A percentile compares a stretch with the other conserved stretches of the same genome.
These are phyloP conservation scores for Exophiala oligosperma DNA, from an alignment of 2,329 filamentous ascomycete species.

Conservation along the genomic window DNA sequence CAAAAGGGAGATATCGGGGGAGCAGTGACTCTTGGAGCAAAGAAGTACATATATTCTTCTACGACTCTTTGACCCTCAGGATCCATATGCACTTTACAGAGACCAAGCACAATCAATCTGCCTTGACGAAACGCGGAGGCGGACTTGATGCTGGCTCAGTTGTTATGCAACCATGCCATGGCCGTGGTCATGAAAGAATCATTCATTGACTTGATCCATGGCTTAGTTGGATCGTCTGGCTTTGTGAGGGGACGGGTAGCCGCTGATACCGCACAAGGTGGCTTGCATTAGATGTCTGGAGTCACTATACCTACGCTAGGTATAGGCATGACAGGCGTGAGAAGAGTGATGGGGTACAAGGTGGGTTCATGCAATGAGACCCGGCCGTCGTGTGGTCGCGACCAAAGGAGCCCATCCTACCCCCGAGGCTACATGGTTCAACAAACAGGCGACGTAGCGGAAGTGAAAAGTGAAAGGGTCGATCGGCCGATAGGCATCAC, in stretches of 20 bases:
- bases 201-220: slow-evolving; percentile 9
- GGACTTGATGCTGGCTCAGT: slow-evolving; percentile 21
- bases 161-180: slow-evolving; percentile 11
- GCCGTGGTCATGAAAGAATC: slow-evolving; percentile 10
- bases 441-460: background rate
- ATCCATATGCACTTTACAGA: slow-evolving; percentile 54
- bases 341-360: background rate
- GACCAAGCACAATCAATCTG: slow-evolving; percentile 30
- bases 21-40: background rate
- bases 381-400: background rate
- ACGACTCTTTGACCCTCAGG: slow-evolving; percentile 45
- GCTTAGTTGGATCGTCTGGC: slow-evolving; percentile 5
- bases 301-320: slow-evolving; percentile 3
- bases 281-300: slow-evolving; percentile 17
- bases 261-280: slow-evolving; percentile 21
- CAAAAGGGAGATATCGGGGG: background rate
- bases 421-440: background rate
- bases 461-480: background rate
- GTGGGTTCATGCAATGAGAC: slow-evolving; percentile 9
- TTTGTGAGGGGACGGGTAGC: slow-evolving; percentile 20
- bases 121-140: slow-evolving; percentile 17
- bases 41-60: slow-evolving; percentile 2
- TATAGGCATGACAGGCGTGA: slow-evolving; percentile 4
- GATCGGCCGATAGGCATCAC: background rate
- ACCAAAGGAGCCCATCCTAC: background rate